phyloP scores from a whole-genome alignment of 163 green algal genomes.

The Volvox carteri region DNA sequence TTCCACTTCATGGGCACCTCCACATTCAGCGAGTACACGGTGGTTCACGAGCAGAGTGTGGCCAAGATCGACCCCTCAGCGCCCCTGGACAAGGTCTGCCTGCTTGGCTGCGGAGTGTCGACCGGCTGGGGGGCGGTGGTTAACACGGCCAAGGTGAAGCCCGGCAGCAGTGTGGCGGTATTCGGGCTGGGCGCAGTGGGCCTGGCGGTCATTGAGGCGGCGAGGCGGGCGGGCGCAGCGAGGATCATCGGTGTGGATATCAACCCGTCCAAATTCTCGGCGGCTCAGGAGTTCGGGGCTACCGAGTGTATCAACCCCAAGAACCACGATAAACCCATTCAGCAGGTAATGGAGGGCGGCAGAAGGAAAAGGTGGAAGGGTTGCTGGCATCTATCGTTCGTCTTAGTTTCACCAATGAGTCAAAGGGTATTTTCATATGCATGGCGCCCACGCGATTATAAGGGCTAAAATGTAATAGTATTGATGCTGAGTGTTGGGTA shows the following conservation, averaged over 20 bases:
- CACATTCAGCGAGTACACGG: slow-evolving; percentile 98
- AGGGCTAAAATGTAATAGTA: too few relatives aligned
- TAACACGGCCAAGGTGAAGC: slow-evolving; percentile 97
- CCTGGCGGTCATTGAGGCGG: slow-evolving; percentile 88
- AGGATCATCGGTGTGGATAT: slow-evolving; percentile 94
- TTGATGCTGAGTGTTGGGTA: too few relatives aligned
- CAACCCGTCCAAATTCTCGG: slow-evolving; percentile 91
- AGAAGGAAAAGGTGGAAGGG: not conserved
- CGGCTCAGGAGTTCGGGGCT: slow-evolving; percentile 91
- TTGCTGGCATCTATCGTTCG: too few relatives aligned
- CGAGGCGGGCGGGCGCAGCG: slow-evolving; percentile 80
- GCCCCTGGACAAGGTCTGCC: slow-evolving; percentile 90
- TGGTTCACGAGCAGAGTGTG: slow-evolving; percentile 96
- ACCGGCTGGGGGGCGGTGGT: slow-evolving; percentile 95
- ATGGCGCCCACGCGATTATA: too few relatives aligned
- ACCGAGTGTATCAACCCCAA: slow-evolving; percentile 97
- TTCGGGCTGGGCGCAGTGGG: slow-evolving; percentile 96
- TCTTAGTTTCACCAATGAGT: too few relatives aligned
- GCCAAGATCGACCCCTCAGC: slow-evolving; percentile 91
- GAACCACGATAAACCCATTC: slow-evolving; percentile 90
- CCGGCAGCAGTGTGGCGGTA: slow-evolving; percentile 90
- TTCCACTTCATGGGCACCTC: slow-evolving; percentile 98
- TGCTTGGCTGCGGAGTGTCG: slow-evolving; percentile 94
- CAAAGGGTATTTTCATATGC: too few relatives aligned
- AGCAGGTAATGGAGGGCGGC: slow-evolving; percentile 68